Base-by-base conservation (phyloP, 1,139 yeast genomes). In the Saccharomyces pastorianus region DNA sequence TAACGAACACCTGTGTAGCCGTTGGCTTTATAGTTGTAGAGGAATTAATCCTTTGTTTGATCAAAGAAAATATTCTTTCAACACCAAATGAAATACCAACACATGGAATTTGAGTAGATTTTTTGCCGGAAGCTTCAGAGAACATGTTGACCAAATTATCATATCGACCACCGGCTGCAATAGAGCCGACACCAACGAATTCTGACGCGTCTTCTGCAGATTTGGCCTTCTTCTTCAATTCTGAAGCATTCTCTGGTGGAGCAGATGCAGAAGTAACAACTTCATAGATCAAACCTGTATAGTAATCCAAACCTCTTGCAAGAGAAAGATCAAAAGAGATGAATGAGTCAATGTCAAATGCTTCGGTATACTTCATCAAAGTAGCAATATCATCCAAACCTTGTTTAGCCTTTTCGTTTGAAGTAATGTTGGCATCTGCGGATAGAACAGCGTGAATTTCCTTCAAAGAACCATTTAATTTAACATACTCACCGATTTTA, bases 141-240 rank as follows among this genome's bases (percentile, higher is more conserved):
- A 93, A 93, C 98, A 93, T 93, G 61, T 96, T 96, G 34, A 93
- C 98, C 59, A 93, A 80, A 64, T 87, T 85, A 71, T 93, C 99
- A 72, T 93, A 93, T 72, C 99, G 88, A 61, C 99, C 99, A 74
- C 99, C 99, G 48, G 96, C 99, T 55, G 96, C 96, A 64, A 93
- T 89, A 7, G 98, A 91, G 29, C 99, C 99, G 52, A 93, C 97
- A 64, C 99, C 99, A 51, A 93, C 98, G 65, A 87, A 89, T 61
- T 89, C 98, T 52, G 96, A 87, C 53, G 96, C 96, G 73, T 93
- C 99, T 62, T 90, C 98, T 51, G 66, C 71, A 55, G 69, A 66
- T 50, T 71, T 69, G 52, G 82, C 78, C 65, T 79, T 79, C 57
- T 77, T 79, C 68, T 84, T 83, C 65, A 83, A 73, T 65, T 82